A percentile compares a stretch with the other conserved stretches of the same genome.
Evolutionary conservation across 2,329 filamentous ascomycete genomes (phyloP).

Genomic region (Cladophialophora psammophila): DNA sequence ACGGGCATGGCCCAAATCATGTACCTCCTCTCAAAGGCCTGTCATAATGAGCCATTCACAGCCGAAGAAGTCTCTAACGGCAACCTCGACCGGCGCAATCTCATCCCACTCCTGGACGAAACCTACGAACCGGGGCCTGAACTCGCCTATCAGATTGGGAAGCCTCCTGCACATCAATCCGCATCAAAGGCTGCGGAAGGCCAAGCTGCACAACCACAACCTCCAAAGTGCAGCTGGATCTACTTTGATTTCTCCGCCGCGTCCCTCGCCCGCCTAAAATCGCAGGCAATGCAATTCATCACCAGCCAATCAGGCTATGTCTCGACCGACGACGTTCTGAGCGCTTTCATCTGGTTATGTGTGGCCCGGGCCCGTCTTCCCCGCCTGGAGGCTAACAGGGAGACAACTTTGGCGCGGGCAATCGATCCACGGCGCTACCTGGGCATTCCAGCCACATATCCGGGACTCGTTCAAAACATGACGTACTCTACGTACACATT

Average conservation of each 20-base stretch:
- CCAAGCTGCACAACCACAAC: constrained; percentile 4
- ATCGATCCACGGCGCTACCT: constrained; percentile 58
- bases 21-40: constrained; percentile 59
- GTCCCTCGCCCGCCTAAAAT: constrained; percentile 54
- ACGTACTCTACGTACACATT: constrained; percentile 48
- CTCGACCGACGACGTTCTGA: constrained; percentile 63
- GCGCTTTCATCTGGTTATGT: constrained; percentile 60
- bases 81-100: constrained; percentile 50
- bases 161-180: constrained; percentile 32
- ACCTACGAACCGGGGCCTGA: constrained; percentile 47
- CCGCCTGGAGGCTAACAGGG: constrained; percentile 43
- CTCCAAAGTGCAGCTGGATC: constrained; percentile 50
- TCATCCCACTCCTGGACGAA: constrained; percentile 53
- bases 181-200: constrained; percentile 16
- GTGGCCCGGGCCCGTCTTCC: constrained; percentile 52
- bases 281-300: constrained; percentile 44
- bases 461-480: constrained; percentile 59
- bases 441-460: constrained; percentile 53
- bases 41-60: constrained; percentile 55
- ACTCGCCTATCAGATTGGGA: constrained; percentile 46
- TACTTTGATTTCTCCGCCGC: constrained; percentile 55
- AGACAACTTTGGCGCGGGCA: constrained; percentile 55
- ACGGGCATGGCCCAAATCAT: constrained; percentile 58
- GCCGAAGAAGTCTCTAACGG: constrained; percentile 53
- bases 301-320: constrained; percentile 46